Evolutionary conservation across 257 asterid species (phyloP).

Genomic region (Paraleonurus japonicus): DNA sequence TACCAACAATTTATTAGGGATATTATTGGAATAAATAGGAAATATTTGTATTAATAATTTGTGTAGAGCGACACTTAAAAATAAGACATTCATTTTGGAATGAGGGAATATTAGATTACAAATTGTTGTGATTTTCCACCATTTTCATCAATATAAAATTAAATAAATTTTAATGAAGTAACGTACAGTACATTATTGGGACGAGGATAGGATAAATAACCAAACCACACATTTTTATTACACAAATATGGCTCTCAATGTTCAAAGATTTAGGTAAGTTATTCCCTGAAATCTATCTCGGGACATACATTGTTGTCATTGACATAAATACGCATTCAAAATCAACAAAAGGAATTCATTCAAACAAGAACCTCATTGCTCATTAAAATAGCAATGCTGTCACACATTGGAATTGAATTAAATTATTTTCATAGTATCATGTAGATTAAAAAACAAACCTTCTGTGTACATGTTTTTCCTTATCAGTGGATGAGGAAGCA

Average conservation of each 20-base stretch:
- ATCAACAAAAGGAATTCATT: not conserved
- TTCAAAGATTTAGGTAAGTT: not conserved
- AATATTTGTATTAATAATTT: too few species aligned
- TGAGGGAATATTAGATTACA: not conserved
- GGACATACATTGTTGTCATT: not conserved
- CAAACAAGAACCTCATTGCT: not conserved
- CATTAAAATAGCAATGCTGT: not conserved
- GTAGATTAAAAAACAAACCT: constrained; percentile 35
- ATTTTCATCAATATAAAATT: not conserved
- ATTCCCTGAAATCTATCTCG: not conserved
- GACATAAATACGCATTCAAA: not conserved
- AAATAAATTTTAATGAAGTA: not conserved
- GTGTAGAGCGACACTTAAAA: too few species aligned
- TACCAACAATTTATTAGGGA: too few species aligned
- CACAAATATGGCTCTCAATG: not conserved
- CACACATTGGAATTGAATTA: not conserved
- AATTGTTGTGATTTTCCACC: not conserved
- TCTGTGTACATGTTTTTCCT: constrained; percentile 37
- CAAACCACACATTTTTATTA: not conserved
- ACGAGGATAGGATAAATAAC: not conserved
- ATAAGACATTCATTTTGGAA: too few species aligned
- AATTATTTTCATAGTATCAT: not conserved
- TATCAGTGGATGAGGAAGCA: constrained; percentile 23
- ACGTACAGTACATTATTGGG: not conserved
- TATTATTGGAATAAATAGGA: too few species aligned